Evolutionary conservation across 768 basidiomycete genomes (phyloP).

Genomic region (Tricholoma saponaceum): DNA sequence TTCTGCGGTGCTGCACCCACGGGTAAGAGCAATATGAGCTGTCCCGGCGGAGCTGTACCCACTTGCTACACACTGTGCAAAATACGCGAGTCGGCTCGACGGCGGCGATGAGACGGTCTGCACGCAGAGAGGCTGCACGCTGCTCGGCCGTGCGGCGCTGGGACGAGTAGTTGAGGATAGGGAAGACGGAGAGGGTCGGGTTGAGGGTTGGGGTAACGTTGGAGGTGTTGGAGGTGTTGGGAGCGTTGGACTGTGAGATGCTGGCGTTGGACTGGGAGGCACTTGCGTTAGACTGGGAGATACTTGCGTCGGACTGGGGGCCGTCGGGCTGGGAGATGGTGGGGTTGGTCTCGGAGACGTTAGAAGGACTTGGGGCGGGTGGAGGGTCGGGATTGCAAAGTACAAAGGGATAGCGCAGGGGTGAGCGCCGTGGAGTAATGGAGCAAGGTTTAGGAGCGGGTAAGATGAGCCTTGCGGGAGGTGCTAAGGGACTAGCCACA

Average conservation of each 20-base stretch:
- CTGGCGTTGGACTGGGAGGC: background rate
- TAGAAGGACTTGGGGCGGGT: background rate
- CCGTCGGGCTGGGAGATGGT: background rate
- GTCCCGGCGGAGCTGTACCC: conserved; percentile 80
- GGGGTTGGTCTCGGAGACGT: background rate
- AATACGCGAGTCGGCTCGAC: conserved; percentile 77
- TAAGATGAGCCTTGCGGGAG: background rate
- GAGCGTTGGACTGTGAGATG: background rate
- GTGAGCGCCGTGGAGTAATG: background rate
- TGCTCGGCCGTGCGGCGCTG: conserved; percentile 76
- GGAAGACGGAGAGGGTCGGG: conserved; percentile 10
- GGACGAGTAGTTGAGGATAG: conserved; percentile 41
- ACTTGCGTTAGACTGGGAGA: background rate
- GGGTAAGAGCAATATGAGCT: conserved; percentile 78
- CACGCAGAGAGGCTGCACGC: conserved; percentile 64
- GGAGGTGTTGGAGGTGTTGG: background rate
- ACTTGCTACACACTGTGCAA: conserved; percentile 71
- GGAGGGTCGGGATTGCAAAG: background rate
- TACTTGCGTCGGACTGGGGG: no score
- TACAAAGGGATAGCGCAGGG: background rate
- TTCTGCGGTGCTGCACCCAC: conserved; percentile 76
- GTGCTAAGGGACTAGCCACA: background rate
- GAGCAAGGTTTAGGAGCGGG: background rate
- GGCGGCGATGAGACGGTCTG: conserved; percentile 60
- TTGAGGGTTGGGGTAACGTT: background rate